Percentiles rank a stretch among this genome's conserved stretches.
Conservation (phyloP, 106 monocot genomes). For the Triglochin maritima region DNA sequence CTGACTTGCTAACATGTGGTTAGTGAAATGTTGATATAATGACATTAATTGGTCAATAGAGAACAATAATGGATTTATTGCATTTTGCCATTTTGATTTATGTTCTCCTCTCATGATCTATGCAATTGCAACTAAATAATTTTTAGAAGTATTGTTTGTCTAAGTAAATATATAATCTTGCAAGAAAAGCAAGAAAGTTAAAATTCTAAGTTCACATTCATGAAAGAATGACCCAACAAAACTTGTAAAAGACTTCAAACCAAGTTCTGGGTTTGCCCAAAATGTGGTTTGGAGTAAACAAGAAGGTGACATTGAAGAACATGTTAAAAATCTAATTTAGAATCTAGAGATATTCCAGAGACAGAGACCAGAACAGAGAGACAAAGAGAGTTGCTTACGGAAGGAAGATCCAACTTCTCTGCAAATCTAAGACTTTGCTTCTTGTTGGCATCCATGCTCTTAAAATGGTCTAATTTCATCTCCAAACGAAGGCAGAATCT, state of each 20-base stretch:
- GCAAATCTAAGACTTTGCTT: slow-evolving; percentile 7
- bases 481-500: not conserved
- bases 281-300: not conserved
- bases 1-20: too few species aligned
- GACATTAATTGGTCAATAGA: too few species aligned
- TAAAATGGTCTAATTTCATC: not conserved
- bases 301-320: not conserved
- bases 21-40: too few species aligned
- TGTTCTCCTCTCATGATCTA: too few species aligned
- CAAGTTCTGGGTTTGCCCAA: too few species aligned
- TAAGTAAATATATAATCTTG: too few species aligned
- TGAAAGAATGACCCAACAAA: not conserved
- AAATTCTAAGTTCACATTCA: not conserved
- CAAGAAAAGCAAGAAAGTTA: not conserved
- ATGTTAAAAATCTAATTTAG: not conserved
- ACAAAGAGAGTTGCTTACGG: slow-evolving; percentile 3
- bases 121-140: too few species aligned
- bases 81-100: too few species aligned
- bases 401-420: slow-evolving; percentile 2
- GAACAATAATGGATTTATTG: too few species aligned
- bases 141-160: too few species aligned
- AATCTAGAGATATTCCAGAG: not conserved
- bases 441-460: not conserved
- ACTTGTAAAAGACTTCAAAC: not conserved
- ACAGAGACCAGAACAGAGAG: slow-evolving; percentile 2